Evolutionary conservation across 345 rosid species (phyloP).

Genomic region (Noccaea caerulescens): DNA sequence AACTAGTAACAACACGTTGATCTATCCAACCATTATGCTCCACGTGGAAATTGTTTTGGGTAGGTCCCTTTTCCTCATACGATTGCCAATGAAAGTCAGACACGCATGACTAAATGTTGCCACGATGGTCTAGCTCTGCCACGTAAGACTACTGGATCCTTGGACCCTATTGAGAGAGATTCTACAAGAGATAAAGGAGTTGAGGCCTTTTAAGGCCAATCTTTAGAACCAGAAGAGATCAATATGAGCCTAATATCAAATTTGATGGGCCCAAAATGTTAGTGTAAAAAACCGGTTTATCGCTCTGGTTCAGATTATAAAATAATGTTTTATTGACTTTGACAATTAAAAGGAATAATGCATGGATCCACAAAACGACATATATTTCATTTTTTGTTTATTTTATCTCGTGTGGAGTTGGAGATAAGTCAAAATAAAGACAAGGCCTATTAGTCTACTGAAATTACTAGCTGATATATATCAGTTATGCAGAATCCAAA

Average conservation of each 20-base stretch:
- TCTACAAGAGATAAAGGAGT: not conserved
- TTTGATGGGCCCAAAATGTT: conserved; percentile 4
- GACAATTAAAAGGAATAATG: conserved; percentile 27
- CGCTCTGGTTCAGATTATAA: too few relatives aligned
- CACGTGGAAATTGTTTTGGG: conserved; percentile 51
- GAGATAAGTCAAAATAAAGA: conserved; percentile 43
- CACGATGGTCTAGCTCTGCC: conserved; percentile 35
- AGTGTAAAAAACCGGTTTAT: too few relatives aligned
- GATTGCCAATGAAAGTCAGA: not conserved
- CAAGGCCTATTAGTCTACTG: conserved; percentile 36
- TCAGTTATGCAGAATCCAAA: conserved; percentile 26
- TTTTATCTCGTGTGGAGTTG: conserved; percentile 26
- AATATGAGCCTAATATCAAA: not conserved
- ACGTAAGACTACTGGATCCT: conserved; percentile 21
- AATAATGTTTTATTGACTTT: conserved; percentile 1
- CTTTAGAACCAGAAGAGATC: not conserved
- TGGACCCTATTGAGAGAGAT: conserved; percentile 26
- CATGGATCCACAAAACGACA: conserved; percentile 42
- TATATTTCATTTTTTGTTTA: conserved; percentile 1
- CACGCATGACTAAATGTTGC: conserved; percentile 36
- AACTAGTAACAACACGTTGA: conserved; percentile 56
- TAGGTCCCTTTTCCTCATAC: not conserved
- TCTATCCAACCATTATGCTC: conserved; percentile 39
- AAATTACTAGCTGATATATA: conserved; percentile 9
- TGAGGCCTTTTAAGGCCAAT: not conserved